phyloP scores from a whole-genome alignment of 2,329 filamentous ascomycete species.

The Raffaelea ambrosiae region DNA sequence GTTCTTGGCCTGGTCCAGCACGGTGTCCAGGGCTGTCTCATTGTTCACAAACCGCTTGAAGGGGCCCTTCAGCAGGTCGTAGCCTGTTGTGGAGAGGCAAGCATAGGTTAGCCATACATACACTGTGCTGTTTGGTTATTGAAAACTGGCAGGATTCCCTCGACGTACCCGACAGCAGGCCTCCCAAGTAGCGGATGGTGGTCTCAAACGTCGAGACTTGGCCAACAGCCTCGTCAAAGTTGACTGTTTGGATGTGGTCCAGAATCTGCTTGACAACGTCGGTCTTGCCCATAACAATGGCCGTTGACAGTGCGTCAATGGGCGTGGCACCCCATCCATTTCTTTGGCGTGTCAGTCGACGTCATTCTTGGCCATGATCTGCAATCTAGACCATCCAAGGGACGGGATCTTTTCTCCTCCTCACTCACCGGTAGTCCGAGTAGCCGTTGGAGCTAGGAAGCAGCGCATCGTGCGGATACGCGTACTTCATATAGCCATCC shows the following conservation, averaged over 20 bases:
- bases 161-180: slow-evolving; percentile 59
- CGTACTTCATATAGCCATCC: slow-evolving; percentile 64
- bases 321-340: slow-evolving; percentile 82
- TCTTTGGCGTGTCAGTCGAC: slow-evolving; percentile 37
- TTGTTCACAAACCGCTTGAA: slow-evolving; percentile 35
- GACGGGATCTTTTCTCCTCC: background rate
- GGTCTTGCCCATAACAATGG: slow-evolving; percentile 64
- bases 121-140: too few species aligned
- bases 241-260: slow-evolving; percentile 58
- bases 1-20: slow-evolving; percentile 58
- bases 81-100: slow-evolving; percentile 29
- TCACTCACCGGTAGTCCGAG: slow-evolving; percentile 58
- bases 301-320: slow-evolving; percentile 72
- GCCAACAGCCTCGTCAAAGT: slow-evolving; percentile 56
- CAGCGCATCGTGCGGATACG: slow-evolving; percentile 71
- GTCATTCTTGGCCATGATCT: too few species aligned
- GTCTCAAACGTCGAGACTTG: slow-evolving; percentile 78
- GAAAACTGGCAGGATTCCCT: too few species aligned
- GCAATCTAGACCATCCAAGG: too few species aligned
- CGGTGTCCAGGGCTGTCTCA: slow-evolving; percentile 39
- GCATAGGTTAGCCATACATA: too few species aligned
- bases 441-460: slow-evolving; percentile 57
- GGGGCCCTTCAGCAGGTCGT: slow-evolving; percentile 65
- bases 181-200: slow-evolving; percentile 79
- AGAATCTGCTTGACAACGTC: slow-evolving; percentile 64